Conservation (phyloP, 176 grass and related monocot genomes). For the Pontederia crassipes region DNA sequence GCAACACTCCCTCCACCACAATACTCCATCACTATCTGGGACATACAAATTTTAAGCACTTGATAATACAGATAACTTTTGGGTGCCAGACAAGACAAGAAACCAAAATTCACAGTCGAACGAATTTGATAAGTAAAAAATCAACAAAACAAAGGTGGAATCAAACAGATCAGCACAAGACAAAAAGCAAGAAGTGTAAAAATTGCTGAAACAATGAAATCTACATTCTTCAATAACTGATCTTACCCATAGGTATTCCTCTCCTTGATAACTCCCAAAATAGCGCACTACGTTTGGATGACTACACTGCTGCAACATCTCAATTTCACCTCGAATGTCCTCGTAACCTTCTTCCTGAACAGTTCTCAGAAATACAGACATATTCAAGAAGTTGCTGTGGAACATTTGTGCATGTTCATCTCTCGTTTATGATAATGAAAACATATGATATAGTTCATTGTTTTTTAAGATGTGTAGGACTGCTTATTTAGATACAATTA, state of each 20-base stretch:
- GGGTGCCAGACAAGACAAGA: no score
- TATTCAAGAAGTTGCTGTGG: background rate
- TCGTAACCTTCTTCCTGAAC: slow-evolving; percentile 93
- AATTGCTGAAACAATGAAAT: no score
- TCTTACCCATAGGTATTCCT: slow-evolving; percentile 92
- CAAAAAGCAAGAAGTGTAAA: no score
- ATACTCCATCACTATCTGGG: slow-evolving; percentile 99
- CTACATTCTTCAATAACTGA: background rate
- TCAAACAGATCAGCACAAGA: no score
- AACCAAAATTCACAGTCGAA: no score
- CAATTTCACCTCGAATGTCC: slow-evolving; percentile 96
- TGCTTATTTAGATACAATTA: no score
- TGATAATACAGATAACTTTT: background rate
- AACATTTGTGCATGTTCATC: no score
- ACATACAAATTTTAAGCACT: slow-evolving; percentile 10
- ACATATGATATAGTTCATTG: no score
- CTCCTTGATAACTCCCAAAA: slow-evolving; percentile 98
- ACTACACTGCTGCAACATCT: slow-evolving; percentile 98
- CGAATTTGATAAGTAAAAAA: no score
- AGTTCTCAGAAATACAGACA: background rate
- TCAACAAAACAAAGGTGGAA: no score
- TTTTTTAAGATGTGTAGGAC: no score
- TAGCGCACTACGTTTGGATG: slow-evolving; percentile 97
- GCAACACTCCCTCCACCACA: slow-evolving; percentile 98
- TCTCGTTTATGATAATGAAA: no score